A percentile compares a stretch with the other conserved stretches of the same genome.
Evolutionary conservation across 2,329 filamentous ascomycete genomes (phyloP).

Genomic region (Cercospora citrullina): DNA sequence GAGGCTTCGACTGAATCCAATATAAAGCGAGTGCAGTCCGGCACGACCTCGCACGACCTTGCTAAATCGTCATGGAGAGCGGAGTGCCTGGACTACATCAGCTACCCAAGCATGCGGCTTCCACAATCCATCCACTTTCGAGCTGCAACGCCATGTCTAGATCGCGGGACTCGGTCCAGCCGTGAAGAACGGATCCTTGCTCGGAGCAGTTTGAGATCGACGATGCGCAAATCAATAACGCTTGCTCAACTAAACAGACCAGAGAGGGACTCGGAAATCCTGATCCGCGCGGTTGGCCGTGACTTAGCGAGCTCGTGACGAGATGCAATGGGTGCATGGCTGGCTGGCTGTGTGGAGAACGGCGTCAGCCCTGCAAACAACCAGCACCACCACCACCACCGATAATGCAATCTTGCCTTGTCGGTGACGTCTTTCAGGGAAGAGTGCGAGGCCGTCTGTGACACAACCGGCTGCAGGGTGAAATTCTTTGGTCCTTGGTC

Average conservation of each 20-base stretch:
- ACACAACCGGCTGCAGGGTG: neutral
- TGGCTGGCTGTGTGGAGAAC: neutral
- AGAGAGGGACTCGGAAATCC: neutral
- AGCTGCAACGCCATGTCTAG: conserved; percentile 8
- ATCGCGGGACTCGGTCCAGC: conserved; percentile 6
- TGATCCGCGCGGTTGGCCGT: neutral
- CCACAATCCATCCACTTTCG: conserved; percentile 8
- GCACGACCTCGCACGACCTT: neutral
- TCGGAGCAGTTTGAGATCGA: conserved; percentile 2
- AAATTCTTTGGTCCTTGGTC: neutral
- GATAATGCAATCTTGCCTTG: neutral
- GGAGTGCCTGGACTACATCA: conserved; percentile 11
- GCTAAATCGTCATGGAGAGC: conserved; percentile 9
- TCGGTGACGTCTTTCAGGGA: neutral
- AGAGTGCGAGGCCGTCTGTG: neutral
- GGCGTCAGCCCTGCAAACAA: conserved; percentile 1
- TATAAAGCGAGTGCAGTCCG: neutral
- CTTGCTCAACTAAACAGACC: neutral
- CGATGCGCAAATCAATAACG: conserved; percentile 1
- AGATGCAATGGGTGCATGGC: neutral
- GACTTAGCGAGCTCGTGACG: conserved; percentile 3
- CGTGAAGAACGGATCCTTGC: conserved; percentile 1
- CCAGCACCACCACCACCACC: neutral
- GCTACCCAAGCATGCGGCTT: conserved; percentile 7
- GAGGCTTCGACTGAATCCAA: neutral